These are phyloP conservation scores for Leishmania lainsoni DNA, from an alignment of 208 protist species.

Conservation along the genomic window DNA sequence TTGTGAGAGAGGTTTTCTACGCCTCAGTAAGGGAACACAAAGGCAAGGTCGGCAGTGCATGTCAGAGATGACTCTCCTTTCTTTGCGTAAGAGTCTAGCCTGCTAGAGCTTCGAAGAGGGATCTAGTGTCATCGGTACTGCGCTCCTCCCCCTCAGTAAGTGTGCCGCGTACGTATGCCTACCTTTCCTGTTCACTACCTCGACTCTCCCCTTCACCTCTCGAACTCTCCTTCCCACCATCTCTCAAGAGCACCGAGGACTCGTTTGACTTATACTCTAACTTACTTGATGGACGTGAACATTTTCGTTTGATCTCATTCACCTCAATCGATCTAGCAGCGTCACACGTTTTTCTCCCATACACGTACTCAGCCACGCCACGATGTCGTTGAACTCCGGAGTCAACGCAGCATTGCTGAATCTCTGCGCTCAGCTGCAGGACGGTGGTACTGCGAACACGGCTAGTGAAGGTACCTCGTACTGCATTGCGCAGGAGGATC, in stretches of 20 bases:
- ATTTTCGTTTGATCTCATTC: too few relatives aligned
- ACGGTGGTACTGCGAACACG: not conserved
- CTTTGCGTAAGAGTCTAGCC: not conserved
- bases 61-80: not conserved
- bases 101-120: not conserved
- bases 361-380: not conserved
- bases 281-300: not conserved
- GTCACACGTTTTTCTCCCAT: not conserved
- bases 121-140: not conserved
- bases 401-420: constrained; percentile 36
- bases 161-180: not conserved
- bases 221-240: not conserved
- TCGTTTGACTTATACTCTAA: not conserved
- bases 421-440: constrained; percentile 36
- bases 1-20: not conserved
- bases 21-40: not conserved
- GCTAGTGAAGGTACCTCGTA: not conserved
- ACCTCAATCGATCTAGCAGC: not conserved
- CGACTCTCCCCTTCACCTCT: not conserved
- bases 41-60: not conserved
- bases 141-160: not conserved
- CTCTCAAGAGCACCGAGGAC: too few relatives aligned
- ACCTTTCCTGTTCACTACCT: not conserved
- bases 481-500: not conserved
- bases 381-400: constrained; percentile 29